Evolutionary conservation across 2,329 filamentous ascomycete species (phyloP).

Genomic region (Monosporascus sp.): DNA sequence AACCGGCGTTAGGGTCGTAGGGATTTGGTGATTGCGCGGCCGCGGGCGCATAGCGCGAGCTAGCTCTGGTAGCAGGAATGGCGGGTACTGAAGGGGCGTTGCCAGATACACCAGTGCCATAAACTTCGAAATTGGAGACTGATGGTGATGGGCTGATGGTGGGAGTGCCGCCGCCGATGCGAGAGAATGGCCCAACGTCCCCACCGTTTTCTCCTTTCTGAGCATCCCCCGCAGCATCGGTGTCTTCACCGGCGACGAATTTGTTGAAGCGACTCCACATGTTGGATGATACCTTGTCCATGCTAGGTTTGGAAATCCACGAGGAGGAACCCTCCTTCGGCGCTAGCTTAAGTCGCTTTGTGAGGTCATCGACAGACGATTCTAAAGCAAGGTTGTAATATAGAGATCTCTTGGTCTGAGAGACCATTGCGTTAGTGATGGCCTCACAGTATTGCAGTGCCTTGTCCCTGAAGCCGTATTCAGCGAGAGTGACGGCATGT

Average conservation of each 20-base stretch:
- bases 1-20: slow-evolving; percentile 31
- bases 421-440: slow-evolving; percentile 69
- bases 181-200: slow-evolving; percentile 76
- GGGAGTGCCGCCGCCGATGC: slow-evolving; percentile 70
- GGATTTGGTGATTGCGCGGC: slow-evolving; percentile 26
- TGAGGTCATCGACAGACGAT: slow-evolving; percentile 74
- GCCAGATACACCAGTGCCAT: slow-evolving; percentile 42
- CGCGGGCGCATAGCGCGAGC: slow-evolving; percentile 47
- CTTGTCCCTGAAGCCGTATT: slow-evolving; percentile 75
- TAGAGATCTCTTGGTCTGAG: slow-evolving; percentile 76
- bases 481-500: slow-evolving; percentile 78
- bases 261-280: slow-evolving; percentile 93
- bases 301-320: slow-evolving; percentile 92
- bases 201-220: slow-evolving; percentile 50
- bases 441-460: slow-evolving; percentile 89
- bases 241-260: slow-evolving; percentile 90
- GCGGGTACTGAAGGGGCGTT: slow-evolving; percentile 21
- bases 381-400: slow-evolving; percentile 80
- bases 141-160: slow-evolving; percentile 72
- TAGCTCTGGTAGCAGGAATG: slow-evolving; percentile 37
- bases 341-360: slow-evolving; percentile 76
- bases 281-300: slow-evolving; percentile 90
- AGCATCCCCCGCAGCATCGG: slow-evolving; percentile 56
- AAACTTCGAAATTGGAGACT: slow-evolving; percentile 66
- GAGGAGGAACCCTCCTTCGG: slow-evolving; percentile 77